Base-by-base conservation (phyloP, 1,284 basidiomycete genomes). In the Naganishia liquefaciens region DNA sequence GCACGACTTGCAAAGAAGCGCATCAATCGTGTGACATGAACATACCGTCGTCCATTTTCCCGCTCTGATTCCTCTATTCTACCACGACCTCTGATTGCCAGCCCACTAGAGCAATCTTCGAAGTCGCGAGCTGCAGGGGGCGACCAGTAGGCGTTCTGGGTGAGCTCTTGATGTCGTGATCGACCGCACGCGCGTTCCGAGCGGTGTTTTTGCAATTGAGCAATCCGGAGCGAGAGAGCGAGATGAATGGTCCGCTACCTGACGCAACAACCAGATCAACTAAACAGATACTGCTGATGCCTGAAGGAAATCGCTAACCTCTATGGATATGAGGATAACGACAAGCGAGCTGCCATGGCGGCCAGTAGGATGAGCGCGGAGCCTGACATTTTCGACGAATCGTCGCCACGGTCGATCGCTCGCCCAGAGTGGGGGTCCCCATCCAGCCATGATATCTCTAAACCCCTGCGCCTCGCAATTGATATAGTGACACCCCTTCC, bases 31-130 rank as follows among this genome's bases (percentile, higher is more conserved):
- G 43, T 27, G 21, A n/a, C 25, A 25, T 17, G 21, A n/a, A 62
- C 60, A 40, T 62, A 62, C 60, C 60, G 60, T 62, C 50, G 30
- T 62, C 60, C 60, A 62, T 62, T 37, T 5, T 37, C 4, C 33
- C 13, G 33, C 33, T 37, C 33, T 37, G 7, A 7, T 37, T 33
- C 13, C 33, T 37, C 33, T 37, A 37, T n/a, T n/a, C 33, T 37
- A 13, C 33, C 33, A 37, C 3, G 33, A 7, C 4, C 33, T 37
- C 33, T 13, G 7, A 37, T 37, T 7, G 10, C 13, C 33, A 37
- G 33, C 13, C 33, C 33, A 7, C 9, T 13, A 10, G 33, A 37
- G 13, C 9, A 7, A 37, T 7, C 2, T 37, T 19, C 30, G 21
- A 33, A 19, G 30, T 39, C 51, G 51, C 37, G 10, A 53, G 30